Evolutionary conservation across 352 stramenopile species (phyloP).

Genomic region (Phytophthora pisi): DNA sequence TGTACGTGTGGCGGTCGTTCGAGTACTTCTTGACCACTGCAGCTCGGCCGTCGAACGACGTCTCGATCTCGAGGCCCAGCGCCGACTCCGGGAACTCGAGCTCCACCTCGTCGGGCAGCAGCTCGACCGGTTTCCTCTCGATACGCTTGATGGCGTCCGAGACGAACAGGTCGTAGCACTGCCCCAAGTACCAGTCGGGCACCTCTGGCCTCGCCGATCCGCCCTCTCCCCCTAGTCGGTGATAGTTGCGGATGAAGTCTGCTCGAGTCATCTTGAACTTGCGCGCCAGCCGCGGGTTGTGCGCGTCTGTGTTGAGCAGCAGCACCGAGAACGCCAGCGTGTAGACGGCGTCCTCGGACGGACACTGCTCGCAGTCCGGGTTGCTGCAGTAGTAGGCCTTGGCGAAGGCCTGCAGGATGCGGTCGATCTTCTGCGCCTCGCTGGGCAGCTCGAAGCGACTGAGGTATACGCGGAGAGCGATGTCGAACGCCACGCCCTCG

Average conservation of each 20-base stretch:
- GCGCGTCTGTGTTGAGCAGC: slow-evolving; percentile 83
- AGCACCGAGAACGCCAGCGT: slow-evolving; percentile 79
- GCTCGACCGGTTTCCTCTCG: slow-evolving; percentile 45
- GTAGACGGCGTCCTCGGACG: slow-evolving; percentile 77
- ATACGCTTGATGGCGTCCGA: slow-evolving; percentile 64
- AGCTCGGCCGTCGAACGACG: slow-evolving; percentile 69
- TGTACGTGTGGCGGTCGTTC: slow-evolving; percentile 54
- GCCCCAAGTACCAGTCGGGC: slow-evolving; percentile 52
- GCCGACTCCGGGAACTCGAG: slow-evolving; percentile 61
- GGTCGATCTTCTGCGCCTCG: slow-evolving; percentile 87
- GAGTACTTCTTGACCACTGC: slow-evolving; percentile 70
- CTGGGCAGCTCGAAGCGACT: slow-evolving; percentile 69
- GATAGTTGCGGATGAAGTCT: slow-evolving; percentile 81
- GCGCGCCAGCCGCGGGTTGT: slow-evolving; percentile 66
- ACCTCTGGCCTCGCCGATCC: slow-evolving; percentile 41
- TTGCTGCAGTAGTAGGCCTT: slow-evolving; percentile 70
- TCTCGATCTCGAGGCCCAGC: slow-evolving; percentile 80
- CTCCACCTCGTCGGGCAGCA: slow-evolving; percentile 67
- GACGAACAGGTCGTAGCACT: slow-evolving; percentile 73
- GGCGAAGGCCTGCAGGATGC: slow-evolving; percentile 82
- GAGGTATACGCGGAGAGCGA: slow-evolving; percentile 76
- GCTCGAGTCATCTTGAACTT: slow-evolving; percentile 78
- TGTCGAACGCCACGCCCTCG: slow-evolving; percentile 60
- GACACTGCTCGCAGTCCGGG: slow-evolving; percentile 51
- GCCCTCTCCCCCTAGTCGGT: slow-evolving; percentile 45